Evolutionary conservation across 2,329 filamentous ascomycete genomes (phyloP), one percentile per base, ranked within the genome.

Genomic region (Beauveria asiatica): DNA sequence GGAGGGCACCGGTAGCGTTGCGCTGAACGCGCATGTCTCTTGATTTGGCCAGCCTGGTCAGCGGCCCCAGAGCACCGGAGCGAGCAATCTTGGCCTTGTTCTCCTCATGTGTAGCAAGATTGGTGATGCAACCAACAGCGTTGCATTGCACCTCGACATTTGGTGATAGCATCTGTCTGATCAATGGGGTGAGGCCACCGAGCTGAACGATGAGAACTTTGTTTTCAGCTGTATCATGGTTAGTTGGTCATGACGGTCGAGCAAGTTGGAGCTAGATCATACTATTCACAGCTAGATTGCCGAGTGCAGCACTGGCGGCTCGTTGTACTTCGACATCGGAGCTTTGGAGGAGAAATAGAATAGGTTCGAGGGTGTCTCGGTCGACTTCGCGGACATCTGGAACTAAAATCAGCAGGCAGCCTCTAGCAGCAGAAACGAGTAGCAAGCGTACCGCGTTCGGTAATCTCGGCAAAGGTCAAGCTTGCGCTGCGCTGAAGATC

Each of bases 71-170:
- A 59, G 94, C 94, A 61, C 94, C 94, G 3, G 94, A 99, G 63
- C 91, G 85, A 66, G 94, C 94, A 73, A 99, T 99, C 78, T 96
- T 97, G 61, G 94, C 92, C 78, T 99, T 99, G 78, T 99, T 99
- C 68, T 97, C 94, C 76, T 99, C 94, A 70, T 99, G 94, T 3
- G 94, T 99, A 59, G 94, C 94, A 60, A 99, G 78, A 72, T 99
- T 99, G 50, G 94, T 99, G 73, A 99, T 99, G 78, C 94, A 99
- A 56, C 94, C 94, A 63, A 99, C 94, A 48, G 94, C 94, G 74
- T 99, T 99, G 80, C 94, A 99, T 76, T 99, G 94, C 27, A 99
- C 94, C 73, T 99, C 94, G 67, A 99, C 94, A 69, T 99, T 99
- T 51, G 88, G 84, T 60, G 93, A 97, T 77, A 95, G 91, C 94